Evolutionary conservation across 306 rosid species (phyloP).

Genomic region (Casuarina cunninghamiana): DNA sequence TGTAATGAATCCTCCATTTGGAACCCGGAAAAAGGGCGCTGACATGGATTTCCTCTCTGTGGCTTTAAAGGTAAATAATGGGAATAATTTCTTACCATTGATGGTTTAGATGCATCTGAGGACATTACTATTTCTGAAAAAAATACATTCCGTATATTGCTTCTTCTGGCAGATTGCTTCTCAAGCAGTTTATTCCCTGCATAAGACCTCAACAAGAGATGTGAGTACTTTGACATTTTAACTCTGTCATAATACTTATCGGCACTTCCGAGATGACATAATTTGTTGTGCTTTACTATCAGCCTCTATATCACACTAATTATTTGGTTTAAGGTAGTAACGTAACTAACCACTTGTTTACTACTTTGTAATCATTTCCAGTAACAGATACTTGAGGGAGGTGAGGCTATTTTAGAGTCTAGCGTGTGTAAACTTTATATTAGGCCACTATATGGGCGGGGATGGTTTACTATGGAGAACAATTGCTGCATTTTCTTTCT

Average conservation of each 20-base stretch:
- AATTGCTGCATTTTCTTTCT: neutral
- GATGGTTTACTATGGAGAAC: neutral
- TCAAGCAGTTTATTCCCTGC: constrained; percentile 89
- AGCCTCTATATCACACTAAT: neutral
- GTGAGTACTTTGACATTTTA: constrained; percentile 50
- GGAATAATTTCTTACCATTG: neutral
- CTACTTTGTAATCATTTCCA: constrained; percentile 1
- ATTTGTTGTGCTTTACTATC: neutral
- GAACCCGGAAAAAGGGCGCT: constrained; percentile 83
- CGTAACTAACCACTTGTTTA: neutral
- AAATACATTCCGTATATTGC: constrained; percentile 19
- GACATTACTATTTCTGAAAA: constrained; percentile 17
- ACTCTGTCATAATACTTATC: constrained; percentile 5
- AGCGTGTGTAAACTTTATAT: neutral
- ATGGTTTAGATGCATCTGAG: constrained; percentile 12
- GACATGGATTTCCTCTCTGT: constrained; percentile 78
- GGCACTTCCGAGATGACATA: constrained; percentile 2
- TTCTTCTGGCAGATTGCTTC: constrained; percentile 67
- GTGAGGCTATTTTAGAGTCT: neutral
- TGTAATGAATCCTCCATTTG: constrained; percentile 95
- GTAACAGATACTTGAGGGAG: neutral
- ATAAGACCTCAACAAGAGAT: constrained; percentile 88
- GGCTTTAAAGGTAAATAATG: constrained; percentile 67
- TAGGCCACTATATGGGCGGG: neutral
- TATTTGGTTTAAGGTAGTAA: constrained; percentile 5